Conservation (phyloP, 116 monocot genomes). For the Iris pallida region DNA sequence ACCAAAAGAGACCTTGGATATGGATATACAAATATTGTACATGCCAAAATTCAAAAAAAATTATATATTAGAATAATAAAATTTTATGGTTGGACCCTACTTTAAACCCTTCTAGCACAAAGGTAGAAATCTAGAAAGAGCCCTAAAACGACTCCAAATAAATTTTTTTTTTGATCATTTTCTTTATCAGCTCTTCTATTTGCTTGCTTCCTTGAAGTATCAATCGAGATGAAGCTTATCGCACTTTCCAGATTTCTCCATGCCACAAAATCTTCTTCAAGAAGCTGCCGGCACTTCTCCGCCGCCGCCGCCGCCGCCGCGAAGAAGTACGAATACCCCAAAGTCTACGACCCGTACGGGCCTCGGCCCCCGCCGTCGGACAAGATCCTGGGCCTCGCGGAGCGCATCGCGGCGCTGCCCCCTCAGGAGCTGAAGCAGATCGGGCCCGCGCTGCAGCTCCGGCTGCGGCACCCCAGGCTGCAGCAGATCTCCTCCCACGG, state of each 20-base stretch:
- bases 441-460: slow-evolving; percentile 48
- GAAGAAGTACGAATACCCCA: slow-evolving; percentile 75
- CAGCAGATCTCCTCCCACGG: slow-evolving; percentile 50
- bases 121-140: too few relatives aligned
- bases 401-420: slow-evolving; percentile 63
- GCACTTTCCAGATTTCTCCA: background rate
- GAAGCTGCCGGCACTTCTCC: slow-evolving; percentile 22
- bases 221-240: background rate
- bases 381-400: slow-evolving; percentile 72
- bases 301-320: slow-evolving; percentile 26
- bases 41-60: too few relatives aligned
- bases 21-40: too few relatives aligned
- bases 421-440: slow-evolving; percentile 68
- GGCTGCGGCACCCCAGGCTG: slow-evolving; percentile 57
- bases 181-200: too few relatives aligned
- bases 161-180: too few relatives aligned
- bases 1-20: too few relatives aligned
- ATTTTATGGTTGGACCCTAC: too few relatives aligned
- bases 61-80: too few relatives aligned
- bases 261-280: background rate
- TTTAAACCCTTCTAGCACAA: too few relatives aligned
- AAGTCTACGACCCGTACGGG: slow-evolving; percentile 82
- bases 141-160: too few relatives aligned
- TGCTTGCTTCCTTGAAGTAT: background rate
- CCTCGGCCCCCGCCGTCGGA: slow-evolving; percentile 70